A percentile compares a stretch with the other conserved stretches of the same genome.
phyloP scores from a whole-genome alignment of 1,284 basidiomycete genomes.

The Malassezia pachydermatis region DNA sequence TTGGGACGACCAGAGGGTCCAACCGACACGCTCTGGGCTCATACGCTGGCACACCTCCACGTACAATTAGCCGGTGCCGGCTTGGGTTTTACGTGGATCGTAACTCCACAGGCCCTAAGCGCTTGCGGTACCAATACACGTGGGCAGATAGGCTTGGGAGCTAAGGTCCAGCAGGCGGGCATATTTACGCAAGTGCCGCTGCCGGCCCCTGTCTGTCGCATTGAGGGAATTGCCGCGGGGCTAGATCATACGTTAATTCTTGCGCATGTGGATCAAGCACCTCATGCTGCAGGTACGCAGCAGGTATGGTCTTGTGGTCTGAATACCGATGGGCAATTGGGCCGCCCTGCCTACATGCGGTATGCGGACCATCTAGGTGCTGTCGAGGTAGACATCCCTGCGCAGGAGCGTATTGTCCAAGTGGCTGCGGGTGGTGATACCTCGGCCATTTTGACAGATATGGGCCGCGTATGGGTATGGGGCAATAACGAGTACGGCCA shows the following conservation, averaged over 20 bases:
- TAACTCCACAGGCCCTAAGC: background rate
- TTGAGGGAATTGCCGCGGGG: conserved; percentile 2
- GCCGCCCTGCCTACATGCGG: conserved; percentile 13
- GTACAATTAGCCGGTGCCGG: too few species aligned
- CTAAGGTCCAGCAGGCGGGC: background rate
- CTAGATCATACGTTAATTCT: conserved; percentile 14
- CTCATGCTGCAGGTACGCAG: background rate
- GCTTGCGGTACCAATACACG: conserved; percentile 8
- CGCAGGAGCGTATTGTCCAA: background rate
- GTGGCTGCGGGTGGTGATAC: conserved; percentile 29
- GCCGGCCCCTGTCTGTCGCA: background rate
- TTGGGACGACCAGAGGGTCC: background rate
- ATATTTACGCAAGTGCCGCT: background rate
- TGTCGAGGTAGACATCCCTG: background rate
- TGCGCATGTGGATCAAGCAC: background rate
- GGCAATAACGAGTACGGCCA: conserved; percentile 39
- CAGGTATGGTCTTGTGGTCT: conserved; percentile 12
- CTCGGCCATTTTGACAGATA: conserved; percentile 16
- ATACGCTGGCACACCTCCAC: background rate
- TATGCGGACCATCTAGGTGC: conserved; percentile 4
- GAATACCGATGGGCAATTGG: conserved; percentile 36
- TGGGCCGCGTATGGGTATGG: conserved; percentile 24
- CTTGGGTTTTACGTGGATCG: conserved; percentile 1
- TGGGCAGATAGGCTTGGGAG: conserved; percentile 4
- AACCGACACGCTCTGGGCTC: background rate